Evolutionary conservation across 306 rosid species (phyloP), one percentile per base, ranked within the genome.

Genomic region (Cicer yamashitae): DNA sequence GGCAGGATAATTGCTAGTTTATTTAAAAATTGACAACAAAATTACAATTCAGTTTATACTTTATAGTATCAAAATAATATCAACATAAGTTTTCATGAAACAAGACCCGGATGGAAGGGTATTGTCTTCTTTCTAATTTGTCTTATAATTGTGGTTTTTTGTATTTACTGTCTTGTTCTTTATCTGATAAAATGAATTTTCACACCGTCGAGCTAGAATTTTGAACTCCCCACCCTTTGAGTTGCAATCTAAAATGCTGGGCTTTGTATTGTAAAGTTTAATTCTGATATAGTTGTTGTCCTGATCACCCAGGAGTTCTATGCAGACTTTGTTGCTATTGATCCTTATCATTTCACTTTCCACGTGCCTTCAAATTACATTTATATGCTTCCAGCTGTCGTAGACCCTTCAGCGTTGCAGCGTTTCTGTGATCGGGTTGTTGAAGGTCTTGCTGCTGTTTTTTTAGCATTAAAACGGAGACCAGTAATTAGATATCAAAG

Each of bases 321-420:
- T 78, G 93, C 86, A 6, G 98, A 94, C 79, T 94, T 90, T 69
- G 87, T 94, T 77, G 94, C 98, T 2, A 61, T 82, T 66, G 98
- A 91, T 90, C 91, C 93, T 38, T 91, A 84, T 82, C 98, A 94
- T 84, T 94, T 90, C 88, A 86, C 91, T 77, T 79, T 94, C 82
- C 89, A 94, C 60, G 65, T 94, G 62, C 85, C 90, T 54, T 85
- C 96, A 75, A 91, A 87, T 84, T 89, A 87, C 82, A 50, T 80
- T 38, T 92, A 94, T 76, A 94, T 94, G 93, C 94, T 94, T 48
- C 99, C 99, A 52, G 97, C 99, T 51, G 85, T 89, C 74, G 89
- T 90, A 47, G 99, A 92, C 79, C 96, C 90, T 81, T 82, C 91
- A 59, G 82, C 80, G 58, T 73, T 85, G 85, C 96, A 88, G 82